A percentile compares a stretch with the other conserved stretches of the same genome.
These are phyloP conservation scores for Blastocystis sp. DNA, from an alignment of 352 stramenopile genomes.

Conservation along the genomic window DNA sequence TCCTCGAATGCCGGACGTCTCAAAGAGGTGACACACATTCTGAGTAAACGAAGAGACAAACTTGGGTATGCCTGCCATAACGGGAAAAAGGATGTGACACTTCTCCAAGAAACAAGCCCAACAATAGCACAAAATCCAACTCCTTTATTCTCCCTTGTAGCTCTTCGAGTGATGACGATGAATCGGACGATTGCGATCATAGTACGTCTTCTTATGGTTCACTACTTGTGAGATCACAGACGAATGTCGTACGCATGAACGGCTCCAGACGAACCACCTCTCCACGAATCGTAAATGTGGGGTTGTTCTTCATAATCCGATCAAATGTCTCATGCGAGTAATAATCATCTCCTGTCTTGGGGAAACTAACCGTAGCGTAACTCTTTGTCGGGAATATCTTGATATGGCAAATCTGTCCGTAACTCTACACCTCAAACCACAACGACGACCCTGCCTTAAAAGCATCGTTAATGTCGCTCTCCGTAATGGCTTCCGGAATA, in stretches of 20 bases:
- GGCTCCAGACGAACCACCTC: neutral
- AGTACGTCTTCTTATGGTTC: slow-evolving; percentile 3
- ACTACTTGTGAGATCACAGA: neutral
- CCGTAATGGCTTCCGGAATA: neutral
- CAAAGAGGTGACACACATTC: neutral
- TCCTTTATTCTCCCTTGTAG: neutral
- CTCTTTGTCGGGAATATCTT: slow-evolving; percentile 11
- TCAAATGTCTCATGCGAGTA: neutral
- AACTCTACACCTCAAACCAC: neutral
- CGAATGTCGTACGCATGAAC: neutral
- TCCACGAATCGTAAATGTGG: neutral
- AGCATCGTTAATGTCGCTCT: neutral
- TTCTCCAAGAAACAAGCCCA: neutral
- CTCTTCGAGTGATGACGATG: neutral
- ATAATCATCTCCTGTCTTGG: neutral
- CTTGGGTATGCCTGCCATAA: neutral
- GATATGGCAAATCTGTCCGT: slow-evolving; percentile 3
- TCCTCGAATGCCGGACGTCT: neutral
- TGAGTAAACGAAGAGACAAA: slow-evolving; percentile 1
- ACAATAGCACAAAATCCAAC: neutral
- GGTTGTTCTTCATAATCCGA: neutral
- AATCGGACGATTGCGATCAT: neutral
- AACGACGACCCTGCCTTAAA: neutral
- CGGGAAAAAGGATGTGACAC: neutral
- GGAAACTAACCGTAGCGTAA: slow-evolving; percentile 14